Evolutionary conservation across 306 rosid species (phyloP).

Genomic region (Sophora flavescens): DNA sequence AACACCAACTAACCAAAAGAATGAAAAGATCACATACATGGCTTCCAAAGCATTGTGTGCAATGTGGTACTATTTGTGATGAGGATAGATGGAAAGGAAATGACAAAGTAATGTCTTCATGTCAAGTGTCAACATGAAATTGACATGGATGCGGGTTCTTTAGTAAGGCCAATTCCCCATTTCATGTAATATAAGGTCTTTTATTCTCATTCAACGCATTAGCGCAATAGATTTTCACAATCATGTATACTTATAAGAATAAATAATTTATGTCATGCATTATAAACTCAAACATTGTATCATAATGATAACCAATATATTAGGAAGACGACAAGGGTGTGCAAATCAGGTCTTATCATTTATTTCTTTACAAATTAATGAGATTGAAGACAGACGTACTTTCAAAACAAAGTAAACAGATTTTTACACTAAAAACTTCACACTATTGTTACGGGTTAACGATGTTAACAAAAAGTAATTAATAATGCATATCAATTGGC

Average conservation of each 20-base stretch:
- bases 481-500: no score
- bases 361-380: no score
- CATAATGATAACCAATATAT: no score
- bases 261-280: no score
- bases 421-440: no score
- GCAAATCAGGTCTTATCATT: no score
- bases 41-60: conserved; percentile 21
- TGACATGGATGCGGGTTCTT: conserved; percentile 38
- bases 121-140: conserved; percentile 3
- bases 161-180: conserved; percentile 22
- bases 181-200: background rate
- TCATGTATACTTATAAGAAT: background rate
- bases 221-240: background rate
- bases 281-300: no score
- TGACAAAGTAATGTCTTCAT: conserved; percentile 19
- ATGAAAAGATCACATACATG: conserved; percentile 10
- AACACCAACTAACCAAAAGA: conserved; percentile 4
- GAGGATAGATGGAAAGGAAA: background rate
- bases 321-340: no score
- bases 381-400: no score
- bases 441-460: no score
- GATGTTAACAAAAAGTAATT: no score
- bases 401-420: no score
- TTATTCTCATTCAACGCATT: conserved; percentile 32
- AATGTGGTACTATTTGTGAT: background rate